Base-by-base conservation (phyloP, 1,284 basidiomycete species). In the Vanrija sp. region DNA sequence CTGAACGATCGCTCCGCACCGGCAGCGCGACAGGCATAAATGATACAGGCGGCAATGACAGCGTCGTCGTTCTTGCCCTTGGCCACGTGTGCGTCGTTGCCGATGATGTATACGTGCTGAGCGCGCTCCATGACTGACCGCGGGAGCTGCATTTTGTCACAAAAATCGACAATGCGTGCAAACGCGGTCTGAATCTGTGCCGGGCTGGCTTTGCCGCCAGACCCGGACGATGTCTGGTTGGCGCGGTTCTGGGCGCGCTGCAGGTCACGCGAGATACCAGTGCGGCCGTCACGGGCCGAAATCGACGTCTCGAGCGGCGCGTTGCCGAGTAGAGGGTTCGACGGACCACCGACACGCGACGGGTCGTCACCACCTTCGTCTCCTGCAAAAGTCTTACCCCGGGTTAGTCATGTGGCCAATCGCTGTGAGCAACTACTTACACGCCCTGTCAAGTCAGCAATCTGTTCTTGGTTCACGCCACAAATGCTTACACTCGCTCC, bases 291-390 rank as follows among this genome's bases (percentile, higher is more conserved):
- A 54, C 88, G 85, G 75, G 91, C 94, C 56, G 90, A 92, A 71
- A 98, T 97, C 59, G 90, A 84, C 24, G 96, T 98, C 71, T 97
- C 94, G 41, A 82, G 76, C 20, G 63, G 49, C 31, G 68, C 64
- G 39, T 64, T 62, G 7, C 65, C 69, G 77, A 98, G 82, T 24
- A 97, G 79, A 49, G 94, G 92, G 72, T 97, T 93, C 39, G 86
- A 85, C 38, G 93, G 91, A 51, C 91, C 92, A 79, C 96, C 96
- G 62, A 99, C 96, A 89, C 96, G 96, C 65, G 95, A 98, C 54
- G 95, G 95, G 75, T 98, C 96, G 75, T 98, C 96, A 20, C 72
- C 72, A 57, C 95, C 94, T 78, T 98, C 95, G 75, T 99, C 93
- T 67, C 93, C 96, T 63, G 96, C 96, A 76, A 99, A 99, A 54